These are phyloP conservation scores for Rhizophagus clarus DNA, from an alignment of 192 early-diverging fungal genomes.

Conservation along the genomic window DNA sequence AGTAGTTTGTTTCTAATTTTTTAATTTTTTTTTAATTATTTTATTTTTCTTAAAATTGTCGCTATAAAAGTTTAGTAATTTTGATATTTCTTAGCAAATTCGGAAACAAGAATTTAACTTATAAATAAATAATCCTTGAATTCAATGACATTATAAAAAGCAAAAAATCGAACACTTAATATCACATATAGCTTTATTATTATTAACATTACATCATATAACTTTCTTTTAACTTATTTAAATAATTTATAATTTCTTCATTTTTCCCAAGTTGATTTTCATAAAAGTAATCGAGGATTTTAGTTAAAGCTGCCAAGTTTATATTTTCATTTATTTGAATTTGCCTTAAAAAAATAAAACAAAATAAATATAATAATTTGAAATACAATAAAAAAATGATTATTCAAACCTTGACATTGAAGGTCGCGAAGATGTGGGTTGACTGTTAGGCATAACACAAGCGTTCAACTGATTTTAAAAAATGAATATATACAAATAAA, in stretches of 20 bases:
- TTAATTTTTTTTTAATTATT: background rate
- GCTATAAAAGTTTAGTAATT: background rate
- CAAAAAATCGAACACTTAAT: no score
- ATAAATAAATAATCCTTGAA: no score
- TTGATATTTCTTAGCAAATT: background rate
- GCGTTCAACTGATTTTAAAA: background rate
- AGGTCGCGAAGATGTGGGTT: no score
- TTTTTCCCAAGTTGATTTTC: constrained; percentile 10
- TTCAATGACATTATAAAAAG: no score
- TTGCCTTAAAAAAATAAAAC: background rate
- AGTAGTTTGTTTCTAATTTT: background rate
- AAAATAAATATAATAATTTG: background rate
- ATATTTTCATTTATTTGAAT: background rate
- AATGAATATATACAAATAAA: background rate
- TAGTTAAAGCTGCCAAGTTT: constrained; percentile 2
- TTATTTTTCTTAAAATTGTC: background rate
- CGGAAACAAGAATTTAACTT: no score
- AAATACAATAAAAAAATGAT: background rate
- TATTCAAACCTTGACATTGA: background rate
- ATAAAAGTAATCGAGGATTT: constrained; percentile 26
- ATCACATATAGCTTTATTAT: background rate
- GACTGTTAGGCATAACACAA: background rate
- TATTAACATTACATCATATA: background rate
- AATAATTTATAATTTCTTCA: background rate
- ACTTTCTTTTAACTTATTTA: background rate